These are phyloP conservation scores for Mycena leptocephala DNA, from an alignment of 768 basidiomycete species.

Conservation along the genomic window DNA sequence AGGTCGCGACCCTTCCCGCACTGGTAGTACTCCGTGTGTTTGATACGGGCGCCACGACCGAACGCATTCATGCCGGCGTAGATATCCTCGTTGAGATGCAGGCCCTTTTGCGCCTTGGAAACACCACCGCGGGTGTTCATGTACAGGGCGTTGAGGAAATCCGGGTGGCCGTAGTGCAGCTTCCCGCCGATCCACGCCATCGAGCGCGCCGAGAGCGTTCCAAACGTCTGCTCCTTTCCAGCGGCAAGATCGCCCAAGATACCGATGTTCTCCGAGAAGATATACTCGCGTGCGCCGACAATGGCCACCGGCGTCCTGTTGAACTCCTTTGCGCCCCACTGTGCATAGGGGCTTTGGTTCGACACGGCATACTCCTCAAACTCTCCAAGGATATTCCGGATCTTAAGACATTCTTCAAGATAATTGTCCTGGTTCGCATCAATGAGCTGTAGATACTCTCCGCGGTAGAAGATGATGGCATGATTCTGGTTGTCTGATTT, in stretches of 20 bases:
- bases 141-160: slow-evolving; percentile 97
- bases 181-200: slow-evolving; percentile 99
- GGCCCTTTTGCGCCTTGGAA: slow-evolving; percentile 98
- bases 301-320: slow-evolving; percentile 93
- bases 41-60: slow-evolving; percentile 96
- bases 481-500: slow-evolving; percentile 99
- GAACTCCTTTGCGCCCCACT: slow-evolving; percentile 92
- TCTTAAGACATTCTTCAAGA: slow-evolving; percentile 99
- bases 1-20: slow-evolving; percentile 99
- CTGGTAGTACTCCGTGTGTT: slow-evolving; percentile 99
- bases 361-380: slow-evolving; percentile 95
- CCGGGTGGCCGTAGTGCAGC: slow-evolving; percentile 98
- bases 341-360: slow-evolving; percentile 92
- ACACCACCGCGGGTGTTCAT: slow-evolving; percentile 99
- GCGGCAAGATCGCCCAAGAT: slow-evolving; percentile 98
- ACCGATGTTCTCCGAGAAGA: slow-evolving; percentile 99
- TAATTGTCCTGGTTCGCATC: slow-evolving; percentile 99
- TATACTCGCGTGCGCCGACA: slow-evolving; percentile 98
- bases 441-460: slow-evolving; percentile 99
- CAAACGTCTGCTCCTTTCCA: slow-evolving; percentile 99
- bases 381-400: slow-evolving; percentile 97
- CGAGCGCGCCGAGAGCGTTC: slow-evolving; percentile 95
- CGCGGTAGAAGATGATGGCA: slow-evolving; percentile 99
- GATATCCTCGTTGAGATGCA: slow-evolving; percentile 99
- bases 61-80: slow-evolving; percentile 99